Evolutionary conservation across 148 eudicot genomes (phyloP), one percentile per base, ranked within the genome.

Genomic region (Diospyros kaki): DNA sequence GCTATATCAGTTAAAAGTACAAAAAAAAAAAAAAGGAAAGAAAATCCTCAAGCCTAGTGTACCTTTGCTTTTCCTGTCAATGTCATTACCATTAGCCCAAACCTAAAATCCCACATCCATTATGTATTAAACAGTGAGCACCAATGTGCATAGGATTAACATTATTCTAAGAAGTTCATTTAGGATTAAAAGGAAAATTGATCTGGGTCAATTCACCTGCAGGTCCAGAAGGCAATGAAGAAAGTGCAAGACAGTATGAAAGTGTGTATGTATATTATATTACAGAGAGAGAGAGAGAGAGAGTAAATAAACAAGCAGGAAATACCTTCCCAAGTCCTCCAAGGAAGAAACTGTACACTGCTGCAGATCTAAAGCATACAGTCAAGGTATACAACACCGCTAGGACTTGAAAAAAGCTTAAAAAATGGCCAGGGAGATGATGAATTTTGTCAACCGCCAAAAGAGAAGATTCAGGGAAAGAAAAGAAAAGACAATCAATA

Each of bases 241-340:
- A 28, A 28, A 28, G 28, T 28, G 28, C 28, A 28, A 28, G 28
- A 28, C 28, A 28, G 28, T 28, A 28, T 28, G 28, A 28, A 28
- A 28, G 28, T 28, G 28, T 0, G 0, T 28, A 28, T 28, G 28
- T 28, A 28, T 28, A 28, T 28, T 28, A 28, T 28, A 28, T 0
- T 0, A 28, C 0, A 28, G 28, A 28, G 28, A 28, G 28, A 28
- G 28, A 28, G 28, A 28, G 28, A 28, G 28, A 28, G 28, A 28
- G 28, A 28, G 28, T 28, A 28, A 28, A 28, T 28, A 52, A 28
- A 58, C 64, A 48, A 63, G 54, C 17, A 67, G 63, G 10, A 54
- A 71, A 44, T 89, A 95, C 99, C 99, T 95, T 89, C 97, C 97
- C 97, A 90, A 76, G 91, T 86, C 84, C 83, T 92, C 99, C 99